Evolutionary conservation across 345 rosid genomes (phyloP), one percentile per base, ranked within the genome.

Genomic region (Corchorus capsularis): DNA sequence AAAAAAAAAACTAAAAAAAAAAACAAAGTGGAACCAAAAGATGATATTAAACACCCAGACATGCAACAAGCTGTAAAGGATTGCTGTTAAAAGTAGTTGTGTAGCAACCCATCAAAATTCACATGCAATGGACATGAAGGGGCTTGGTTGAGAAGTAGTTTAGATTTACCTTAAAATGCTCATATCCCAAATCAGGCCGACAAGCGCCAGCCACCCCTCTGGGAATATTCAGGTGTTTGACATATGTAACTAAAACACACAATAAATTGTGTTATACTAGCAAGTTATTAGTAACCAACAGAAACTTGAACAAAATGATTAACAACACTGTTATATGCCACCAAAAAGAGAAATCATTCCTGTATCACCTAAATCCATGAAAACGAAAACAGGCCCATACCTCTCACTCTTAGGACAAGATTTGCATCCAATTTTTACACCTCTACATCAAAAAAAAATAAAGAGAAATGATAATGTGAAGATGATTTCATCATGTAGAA

Each of bases 191-290:
- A 86, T 93, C 99, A 83, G 93, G 96, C 11, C 93, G 94, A 85
- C 98, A 96, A 80, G 99, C 92, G 54, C 98, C 99, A 73, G 92
- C 99, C 63, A 93, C 93, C 5, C 99, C 99, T 32, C 92, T 96
- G 9, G 98, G 99, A 83, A 93, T 93, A 77, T 96, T 92, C 67
- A 93, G 87, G 74, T 87, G 89, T 71, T 91, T 92, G 65, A 93
- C 97, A 75, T 93, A 96, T 9, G 93, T 71, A 85, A 91, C 99
- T 96, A 73, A 75, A 78, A 27, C 60, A 54, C 14, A 69, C 27
- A 27, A 35, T 83, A 52, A 27, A 27, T 27, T 54, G 69, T 32
- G 67, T 81, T 62, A 79, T 59, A 27, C 27, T 15, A 12, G 69
- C 50, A 64, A 60, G 27, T 27, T n/a, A n/a, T n/a, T n/a, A n/a